Base-by-base conservation (phyloP, 2,329 filamentous ascomycete species). In the Colletotrichum sp. region DNA sequence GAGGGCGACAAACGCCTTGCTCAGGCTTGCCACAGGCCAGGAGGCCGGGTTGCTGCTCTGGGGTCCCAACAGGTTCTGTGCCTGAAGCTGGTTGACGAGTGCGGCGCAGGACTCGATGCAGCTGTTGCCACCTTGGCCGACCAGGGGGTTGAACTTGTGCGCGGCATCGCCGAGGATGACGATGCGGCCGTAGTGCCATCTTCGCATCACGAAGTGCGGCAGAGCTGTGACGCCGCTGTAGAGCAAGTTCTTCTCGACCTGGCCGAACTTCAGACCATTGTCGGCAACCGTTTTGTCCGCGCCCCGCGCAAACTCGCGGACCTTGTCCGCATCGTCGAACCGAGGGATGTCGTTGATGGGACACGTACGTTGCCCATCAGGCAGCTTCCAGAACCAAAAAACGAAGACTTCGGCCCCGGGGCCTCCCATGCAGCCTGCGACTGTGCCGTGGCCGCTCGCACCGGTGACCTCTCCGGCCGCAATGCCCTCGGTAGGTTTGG, bases 91-190 rank as follows among this genome's bases (percentile, higher is more conserved):
- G 39, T 82, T 81, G 21, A 82, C 26, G 10, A 82, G 78, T 36
- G 79, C 78, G 6, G 79, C 79, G 16, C 74, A 78, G 3, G 81
- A 78, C 63, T 82, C 81, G 26, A 83, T 79, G 26, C 81, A 81
- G 7, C 79, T 80, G 59, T 82, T 82, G 24, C 75, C 81, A 5
- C 81, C 81, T 62, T 81, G 80, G 9, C 81, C 81, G 32, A 76
- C 70, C 7, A 82, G 78, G 3, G 81, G 81, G 30, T 82, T 81
- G 24, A 82, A 82, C 81, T 85, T 86, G 72, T 85, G 84, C 6
- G 78, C 80, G 2, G 83, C 79, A 64, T 85, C 84, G 3, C 84
- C 84, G 3, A 85, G 75, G n/a, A 78, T 78, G 4, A 84, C 65
- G 13, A 85, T 81, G 1, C 83, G 78, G 7, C 79, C 71, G 66